Evolutionary conservation across 805 yeast genomes (phyloP).

Genomic region (Saccharomycopsis sp.): DNA sequence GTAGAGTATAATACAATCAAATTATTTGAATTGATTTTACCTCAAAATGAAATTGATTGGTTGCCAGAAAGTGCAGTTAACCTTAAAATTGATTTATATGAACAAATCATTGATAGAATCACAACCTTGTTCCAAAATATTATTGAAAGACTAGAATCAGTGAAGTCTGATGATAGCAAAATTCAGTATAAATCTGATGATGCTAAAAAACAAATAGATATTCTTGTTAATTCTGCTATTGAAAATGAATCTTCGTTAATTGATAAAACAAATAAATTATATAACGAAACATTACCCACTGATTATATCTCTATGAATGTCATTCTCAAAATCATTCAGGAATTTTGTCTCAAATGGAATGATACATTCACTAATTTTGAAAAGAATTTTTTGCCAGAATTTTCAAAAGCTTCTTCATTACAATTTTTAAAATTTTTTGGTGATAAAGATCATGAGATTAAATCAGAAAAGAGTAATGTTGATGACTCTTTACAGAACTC

Average conservation of each 20-base stretch:
- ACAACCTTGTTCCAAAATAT: slow-evolving; percentile 64
- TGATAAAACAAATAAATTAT: slow-evolving; percentile 39
- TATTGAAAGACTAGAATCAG: slow-evolving; percentile 54
- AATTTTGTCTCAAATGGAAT: slow-evolving; percentile 82
- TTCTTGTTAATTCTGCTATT: slow-evolving; percentile 42
- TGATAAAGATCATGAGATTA: background rate
- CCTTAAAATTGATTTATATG: slow-evolving; percentile 54
- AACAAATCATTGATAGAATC: slow-evolving; percentile 42
- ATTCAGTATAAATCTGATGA: slow-evolving; percentile 61
- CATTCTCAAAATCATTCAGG: slow-evolving; percentile 63
- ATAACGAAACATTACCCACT: slow-evolving; percentile 44
- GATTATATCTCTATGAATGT: slow-evolving; percentile 64
- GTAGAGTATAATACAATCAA: slow-evolving; percentile 71
- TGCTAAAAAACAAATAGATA: slow-evolving; percentile 49
- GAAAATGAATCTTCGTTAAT: slow-evolving; percentile 40
- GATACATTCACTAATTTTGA: slow-evolving; percentile 73
- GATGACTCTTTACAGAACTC: slow-evolving; percentile 13
- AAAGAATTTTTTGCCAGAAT: slow-evolving; percentile 67
- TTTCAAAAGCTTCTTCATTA: slow-evolving; percentile 1
- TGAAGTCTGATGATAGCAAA: slow-evolving; percentile 57
- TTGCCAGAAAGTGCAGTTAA: slow-evolving; percentile 58
- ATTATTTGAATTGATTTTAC: slow-evolving; percentile 68
- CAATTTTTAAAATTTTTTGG: slow-evolving; percentile 4
- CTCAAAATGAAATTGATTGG: slow-evolving; percentile 63
- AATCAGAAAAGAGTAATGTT: slow-evolving; percentile 2